Conservation (phyloP, 169 alveolate species). For the Plasmodium blacklocki region DNA sequence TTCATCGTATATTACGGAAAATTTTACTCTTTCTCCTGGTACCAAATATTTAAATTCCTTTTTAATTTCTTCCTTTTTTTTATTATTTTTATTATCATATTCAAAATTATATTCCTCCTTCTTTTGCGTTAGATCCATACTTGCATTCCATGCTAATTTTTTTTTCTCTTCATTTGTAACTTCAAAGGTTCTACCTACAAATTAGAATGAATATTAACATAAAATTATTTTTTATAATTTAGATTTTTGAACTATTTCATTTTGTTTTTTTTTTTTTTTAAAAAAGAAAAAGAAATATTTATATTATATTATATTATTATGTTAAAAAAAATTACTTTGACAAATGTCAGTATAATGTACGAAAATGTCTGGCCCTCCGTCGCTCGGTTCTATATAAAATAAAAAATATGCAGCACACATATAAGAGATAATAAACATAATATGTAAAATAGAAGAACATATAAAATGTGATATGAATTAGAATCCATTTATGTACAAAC, state of each 20-base stretch:
- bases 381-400: conserved; percentile 41
- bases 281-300: not conserved
- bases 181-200: conserved; percentile 32
- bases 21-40: conserved; percentile 64
- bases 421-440: not conserved
- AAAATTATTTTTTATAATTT: not conserved
- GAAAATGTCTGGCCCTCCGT: conserved; percentile 67
- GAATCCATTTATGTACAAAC: no score
- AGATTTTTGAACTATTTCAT: no score
- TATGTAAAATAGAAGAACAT: not conserved
- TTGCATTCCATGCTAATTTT: conserved; percentile 41
- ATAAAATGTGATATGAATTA: no score
- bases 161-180: conserved; percentile 45
- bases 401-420: not conserved
- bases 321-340: conserved; percentile 14
- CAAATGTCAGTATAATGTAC: conserved; percentile 64
- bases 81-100: not conserved
- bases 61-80: conserved; percentile 43
- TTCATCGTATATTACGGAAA: conserved; percentile 37
- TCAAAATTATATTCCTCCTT: conserved; percentile 27
- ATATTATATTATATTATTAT: not conserved
- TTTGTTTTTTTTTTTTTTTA: not conserved
- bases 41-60: conserved; percentile 47
- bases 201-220: not conserved
- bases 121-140: conserved; percentile 2